A percentile compares a stretch with the other conserved stretches of the same genome.
phyloP scores from a whole-genome alignment of 140 eudicot genomes.

The Oenanthe javanica region DNA sequence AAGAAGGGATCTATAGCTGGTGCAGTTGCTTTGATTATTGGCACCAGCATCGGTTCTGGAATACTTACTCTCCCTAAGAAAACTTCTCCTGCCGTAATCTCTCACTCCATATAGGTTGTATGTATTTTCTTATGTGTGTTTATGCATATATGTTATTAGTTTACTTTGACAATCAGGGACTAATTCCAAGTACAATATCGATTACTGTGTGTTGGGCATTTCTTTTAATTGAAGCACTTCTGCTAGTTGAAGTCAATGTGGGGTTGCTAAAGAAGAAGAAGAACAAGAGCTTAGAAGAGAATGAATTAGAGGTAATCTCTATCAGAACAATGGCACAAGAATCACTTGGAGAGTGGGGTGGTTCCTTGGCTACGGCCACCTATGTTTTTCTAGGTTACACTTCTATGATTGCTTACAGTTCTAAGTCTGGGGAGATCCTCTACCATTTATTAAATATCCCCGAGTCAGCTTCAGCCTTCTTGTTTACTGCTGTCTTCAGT shows the following conservation, averaged over 20 bases:
- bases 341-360: constrained; percentile 83
- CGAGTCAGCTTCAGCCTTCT: constrained; percentile 37
- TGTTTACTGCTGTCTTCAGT: constrained; percentile 58
- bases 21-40: constrained; percentile 74
- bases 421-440: constrained; percentile 83
- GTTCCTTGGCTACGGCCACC: constrained; percentile 53
- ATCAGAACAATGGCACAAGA: constrained; percentile 94
- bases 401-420: constrained; percentile 65
- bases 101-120: neutral
- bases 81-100: constrained; percentile 72
- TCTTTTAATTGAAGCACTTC: constrained; percentile 64
- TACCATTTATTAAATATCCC: constrained; percentile 54
- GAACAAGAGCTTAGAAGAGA: constrained; percentile 8
- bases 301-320: constrained; percentile 60
- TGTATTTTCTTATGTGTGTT: neutral
- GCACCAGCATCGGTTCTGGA: constrained; percentile 89
- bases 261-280: constrained; percentile 50
- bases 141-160: neutral
- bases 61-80: constrained; percentile 82
- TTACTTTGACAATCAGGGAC: constrained; percentile 40
- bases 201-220: constrained; percentile 83
- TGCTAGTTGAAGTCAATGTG: constrained; percentile 75
- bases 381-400: constrained; percentile 85
- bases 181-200: constrained; percentile 70
- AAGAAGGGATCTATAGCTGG: constrained; percentile 66